Evolutionary conservation across 2,329 filamentous ascomycete genomes (phyloP), one percentile per base, ranked within the genome.

Genomic region (Colletotrichum trifolii): DNA sequence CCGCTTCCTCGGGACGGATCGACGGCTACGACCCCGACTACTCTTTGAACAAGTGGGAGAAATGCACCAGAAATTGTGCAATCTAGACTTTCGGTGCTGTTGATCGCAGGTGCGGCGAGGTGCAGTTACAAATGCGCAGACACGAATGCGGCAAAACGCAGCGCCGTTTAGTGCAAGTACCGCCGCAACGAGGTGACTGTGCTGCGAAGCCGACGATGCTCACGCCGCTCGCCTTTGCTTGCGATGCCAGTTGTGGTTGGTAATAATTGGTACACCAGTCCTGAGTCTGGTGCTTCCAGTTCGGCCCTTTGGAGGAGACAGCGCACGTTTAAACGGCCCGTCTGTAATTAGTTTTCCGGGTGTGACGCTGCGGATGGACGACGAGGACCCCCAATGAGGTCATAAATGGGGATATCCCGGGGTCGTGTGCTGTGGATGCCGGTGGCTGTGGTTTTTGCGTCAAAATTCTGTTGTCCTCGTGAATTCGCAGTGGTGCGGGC

Each of bases 281-380:
- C 35, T 36, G 50, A 17, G 58, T 39, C 34, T 33, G 46, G 17
- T 25, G 25, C 25, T 48, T 43, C 43, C 52, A 17, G 45, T 55
- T 65, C 62, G 62, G 62, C 62, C 62, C 62, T 65, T 65, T 65
- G 62, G 62, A 65, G 62, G 62, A 53, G 62, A 62, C 62, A 52
- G 62, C 36, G 52, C 46, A 36, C 58, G 62, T 56, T 65, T 56
- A 63, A 66, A 66, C 64, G 64, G 64, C 54, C 59, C 64, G 64
- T 64, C 59, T 66, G 64, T 64, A 59, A 65, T 66, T 59, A 54
- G 64, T 59, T 57, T 65, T 40, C 58, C 52, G 46, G 59, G 64
- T 64, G 64, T 66, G 64, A 66, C 54, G 60, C 64, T 66, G 64
- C 48, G 64, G 48, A 56, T 45, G 52, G 58, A 65, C 57, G 58